A percentile compares a stretch with the other conserved stretches of the same genome.
phyloP scores from a whole-genome alignment of 257 asterid genomes.

The Linderniella brevidens region DNA sequence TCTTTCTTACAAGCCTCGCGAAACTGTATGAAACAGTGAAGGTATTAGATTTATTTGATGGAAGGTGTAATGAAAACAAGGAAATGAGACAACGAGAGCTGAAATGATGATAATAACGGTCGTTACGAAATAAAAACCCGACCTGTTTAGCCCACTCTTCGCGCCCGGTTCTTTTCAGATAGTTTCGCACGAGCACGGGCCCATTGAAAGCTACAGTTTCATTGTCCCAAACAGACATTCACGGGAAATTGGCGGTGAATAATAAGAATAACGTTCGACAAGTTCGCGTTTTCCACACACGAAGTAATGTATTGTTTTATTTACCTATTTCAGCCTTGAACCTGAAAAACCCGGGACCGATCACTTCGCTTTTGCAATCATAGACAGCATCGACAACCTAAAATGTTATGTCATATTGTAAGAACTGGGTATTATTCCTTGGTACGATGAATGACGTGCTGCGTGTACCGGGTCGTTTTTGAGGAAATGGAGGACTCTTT shows the following conservation, averaged over 20 bases:
- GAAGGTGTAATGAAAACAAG: too few relatives aligned
- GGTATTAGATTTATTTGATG: neutral
- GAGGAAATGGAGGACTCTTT: slow-evolving; percentile 67
- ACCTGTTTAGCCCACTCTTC: slow-evolving; percentile 96
- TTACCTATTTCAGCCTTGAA: slow-evolving; percentile 99
- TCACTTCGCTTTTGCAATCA: slow-evolving; percentile 98
- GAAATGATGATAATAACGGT: neutral
- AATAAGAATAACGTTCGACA: neutral
- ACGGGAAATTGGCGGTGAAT: neutral
- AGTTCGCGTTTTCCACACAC: neutral
- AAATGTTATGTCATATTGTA: slow-evolving; percentile 9
- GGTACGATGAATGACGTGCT: slow-evolving; percentile 6
- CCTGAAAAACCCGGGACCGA: slow-evolving; percentile 96
- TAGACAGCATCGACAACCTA: slow-evolving; percentile 88
- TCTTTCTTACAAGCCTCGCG: slow-evolving; percentile 60
- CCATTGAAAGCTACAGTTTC: slow-evolving; percentile 75
- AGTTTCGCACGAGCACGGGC: slow-evolving; percentile 80
- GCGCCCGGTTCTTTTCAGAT: slow-evolving; percentile 73
- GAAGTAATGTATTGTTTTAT: slow-evolving; percentile 14
- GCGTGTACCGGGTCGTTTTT: slow-evolving; percentile 64
- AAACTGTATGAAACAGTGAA: slow-evolving; percentile 21
- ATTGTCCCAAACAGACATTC: slow-evolving; percentile 8
- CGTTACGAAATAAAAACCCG: slow-evolving; percentile 6
- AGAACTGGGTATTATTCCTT: slow-evolving; percentile 6
- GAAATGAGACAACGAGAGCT: too few relatives aligned